phyloP scores from a whole-genome alignment of 176 grass and related monocot genomes.

The Carex scoparia region DNA sequence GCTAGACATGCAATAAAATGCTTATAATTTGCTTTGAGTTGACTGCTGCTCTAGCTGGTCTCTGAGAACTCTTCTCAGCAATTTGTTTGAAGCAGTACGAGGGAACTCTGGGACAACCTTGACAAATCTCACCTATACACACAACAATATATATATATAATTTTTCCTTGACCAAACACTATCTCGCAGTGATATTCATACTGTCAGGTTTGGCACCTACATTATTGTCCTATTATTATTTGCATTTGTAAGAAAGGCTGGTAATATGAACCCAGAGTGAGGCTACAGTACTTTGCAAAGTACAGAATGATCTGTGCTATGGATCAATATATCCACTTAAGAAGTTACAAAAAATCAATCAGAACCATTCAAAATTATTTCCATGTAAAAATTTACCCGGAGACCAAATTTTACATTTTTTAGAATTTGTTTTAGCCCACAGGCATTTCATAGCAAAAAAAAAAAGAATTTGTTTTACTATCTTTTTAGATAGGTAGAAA shows the following conservation, averaged over 20 bases:
- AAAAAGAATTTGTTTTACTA: too few relatives aligned
- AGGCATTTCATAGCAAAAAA: too few relatives aligned
- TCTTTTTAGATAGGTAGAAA: too few relatives aligned
- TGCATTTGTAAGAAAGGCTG: not conserved
- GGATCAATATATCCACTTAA: too few relatives aligned
- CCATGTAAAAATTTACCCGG: too few relatives aligned
- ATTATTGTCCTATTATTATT: not conserved
- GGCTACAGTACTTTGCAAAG: too few relatives aligned
- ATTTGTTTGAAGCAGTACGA: constrained; percentile 86
- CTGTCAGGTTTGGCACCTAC: not conserved
- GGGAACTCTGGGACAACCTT: constrained; percentile 84
- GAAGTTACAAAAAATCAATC: too few relatives aligned
- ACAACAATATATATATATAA: not conserved
- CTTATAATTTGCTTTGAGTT: constrained; percentile 57
- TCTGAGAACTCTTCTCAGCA: constrained; percentile 76
- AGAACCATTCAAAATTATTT: too few relatives aligned
- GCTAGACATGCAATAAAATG: not conserved
- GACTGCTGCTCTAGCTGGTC: constrained; percentile 50
- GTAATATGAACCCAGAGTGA: not conserved
- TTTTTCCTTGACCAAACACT: not conserved
- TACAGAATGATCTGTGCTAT: too few relatives aligned
- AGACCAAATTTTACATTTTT: too few relatives aligned
- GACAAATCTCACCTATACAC: constrained; percentile 69
- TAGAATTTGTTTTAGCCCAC: too few relatives aligned
- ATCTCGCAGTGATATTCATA: not conserved